phyloP scores from a whole-genome alignment of 2,329 filamentous ascomycete genomes.

The Huntiella bhutanensis region DNA sequence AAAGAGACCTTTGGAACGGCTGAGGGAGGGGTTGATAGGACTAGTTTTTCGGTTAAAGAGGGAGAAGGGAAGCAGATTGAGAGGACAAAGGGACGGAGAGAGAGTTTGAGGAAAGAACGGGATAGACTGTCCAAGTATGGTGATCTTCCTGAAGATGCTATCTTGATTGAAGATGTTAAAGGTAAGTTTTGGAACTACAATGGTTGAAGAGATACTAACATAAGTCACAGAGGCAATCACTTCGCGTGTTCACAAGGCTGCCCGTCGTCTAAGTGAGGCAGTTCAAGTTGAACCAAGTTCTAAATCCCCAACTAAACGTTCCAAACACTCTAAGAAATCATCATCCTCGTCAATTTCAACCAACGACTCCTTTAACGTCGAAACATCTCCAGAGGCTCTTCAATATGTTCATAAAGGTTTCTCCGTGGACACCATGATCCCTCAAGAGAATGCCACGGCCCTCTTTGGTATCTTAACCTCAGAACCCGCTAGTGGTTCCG shows the following conservation, averaged over 20 bases:
- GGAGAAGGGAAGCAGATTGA: constrained; percentile 6
- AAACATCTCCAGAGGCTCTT: background rate
- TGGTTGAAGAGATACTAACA: background rate
- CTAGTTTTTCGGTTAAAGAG: constrained; percentile 2
- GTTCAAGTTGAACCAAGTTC: background rate
- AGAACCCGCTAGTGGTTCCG: background rate
- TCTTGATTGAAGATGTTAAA: constrained; percentile 8
- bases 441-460: background rate
- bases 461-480: constrained; percentile 6
- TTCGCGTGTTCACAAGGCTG: constrained; percentile 1
- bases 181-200: background rate
- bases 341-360: background rate
- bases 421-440: background rate
- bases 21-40: constrained; percentile 6
- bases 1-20: constrained; percentile 8
- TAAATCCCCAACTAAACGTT: background rate
- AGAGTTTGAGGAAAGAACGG: constrained; percentile 1
- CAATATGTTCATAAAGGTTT: background rate
- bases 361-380: background rate
- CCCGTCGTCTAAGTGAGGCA: constrained; percentile 1
- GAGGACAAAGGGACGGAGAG: constrained; percentile 3
- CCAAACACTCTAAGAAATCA: background rate
- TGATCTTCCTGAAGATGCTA: background rate
- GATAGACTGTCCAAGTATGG: constrained; percentile 1
- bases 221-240: constrained; percentile 5